Percentiles rank a stretch among this genome's conserved stretches.
These are phyloP conservation scores for Hypocreales sp. DNA, from an alignment of 2,329 filamentous ascomycete genomes.

Conservation along the genomic window DNA sequence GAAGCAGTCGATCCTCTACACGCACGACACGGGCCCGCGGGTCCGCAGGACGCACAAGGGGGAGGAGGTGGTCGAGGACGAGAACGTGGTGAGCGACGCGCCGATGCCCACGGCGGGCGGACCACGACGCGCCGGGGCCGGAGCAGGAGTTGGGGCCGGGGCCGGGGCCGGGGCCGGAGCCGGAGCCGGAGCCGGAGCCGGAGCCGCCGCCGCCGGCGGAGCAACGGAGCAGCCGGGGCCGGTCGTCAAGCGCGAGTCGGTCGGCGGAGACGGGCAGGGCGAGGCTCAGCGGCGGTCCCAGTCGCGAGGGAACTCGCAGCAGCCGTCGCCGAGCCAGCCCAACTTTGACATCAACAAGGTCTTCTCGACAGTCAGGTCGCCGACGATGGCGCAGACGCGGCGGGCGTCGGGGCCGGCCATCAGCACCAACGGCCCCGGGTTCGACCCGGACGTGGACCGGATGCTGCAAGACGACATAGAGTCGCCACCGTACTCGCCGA, in stretches of 20 bases:
- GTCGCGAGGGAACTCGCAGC: conserved; percentile 26
- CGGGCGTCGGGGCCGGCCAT: conserved; percentile 31
- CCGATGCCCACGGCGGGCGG: conserved; percentile 12
- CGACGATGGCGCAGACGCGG: conserved; percentile 32
- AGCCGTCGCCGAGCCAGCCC: conserved; percentile 35
- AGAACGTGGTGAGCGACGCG: conserved; percentile 30
- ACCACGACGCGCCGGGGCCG: conserved; percentile 4
- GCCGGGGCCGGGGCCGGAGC: too few relatives aligned
- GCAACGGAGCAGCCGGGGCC: conserved; percentile 6
- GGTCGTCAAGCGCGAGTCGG: conserved; percentile 19
- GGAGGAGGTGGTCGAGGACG: conserved; percentile 75
- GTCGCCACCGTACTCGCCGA: conserved; percentile 71
- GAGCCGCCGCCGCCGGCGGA: too few relatives aligned
- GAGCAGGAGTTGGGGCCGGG: too few relatives aligned
- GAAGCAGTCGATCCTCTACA: conserved; percentile 71
- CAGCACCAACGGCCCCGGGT: conserved; percentile 40
- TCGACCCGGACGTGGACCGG: conserved; percentile 81
- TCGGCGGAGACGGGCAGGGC: conserved; percentile 11
- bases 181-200: too few relatives aligned
- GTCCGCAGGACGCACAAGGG: conserved; percentile 89
- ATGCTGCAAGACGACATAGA: conserved; percentile 69
- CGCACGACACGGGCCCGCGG: conserved; percentile 54
- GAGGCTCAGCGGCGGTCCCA: conserved; percentile 18
- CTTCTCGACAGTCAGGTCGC: conserved; percentile 70
- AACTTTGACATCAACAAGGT: conserved; percentile 78